These are phyloP conservation scores for Sisymbrium irio DNA, from an alignment of 345 rosid genomes.

Conservation along the genomic window DNA sequence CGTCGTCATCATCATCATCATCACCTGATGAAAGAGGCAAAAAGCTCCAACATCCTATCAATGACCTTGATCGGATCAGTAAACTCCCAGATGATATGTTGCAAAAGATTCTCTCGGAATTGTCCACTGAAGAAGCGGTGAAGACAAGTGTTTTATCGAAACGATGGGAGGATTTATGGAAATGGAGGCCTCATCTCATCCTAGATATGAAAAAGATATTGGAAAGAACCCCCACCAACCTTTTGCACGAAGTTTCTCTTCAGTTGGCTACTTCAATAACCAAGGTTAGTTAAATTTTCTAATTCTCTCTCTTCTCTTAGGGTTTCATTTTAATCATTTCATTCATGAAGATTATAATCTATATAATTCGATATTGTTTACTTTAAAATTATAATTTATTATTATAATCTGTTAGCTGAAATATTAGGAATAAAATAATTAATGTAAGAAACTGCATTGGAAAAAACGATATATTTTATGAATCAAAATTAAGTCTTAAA, in stretches of 20 bases:
- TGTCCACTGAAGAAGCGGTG: slow-evolving; percentile 1
- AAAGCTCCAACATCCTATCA: background rate
- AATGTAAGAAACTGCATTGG: no score
- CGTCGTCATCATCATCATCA: background rate
- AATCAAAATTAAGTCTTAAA: no score
- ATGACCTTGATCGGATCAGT: background rate
- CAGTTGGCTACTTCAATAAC: background rate
- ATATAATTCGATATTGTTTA: no score
- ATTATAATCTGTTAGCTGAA: no score
- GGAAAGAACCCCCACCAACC: no score
- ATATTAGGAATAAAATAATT: no score
- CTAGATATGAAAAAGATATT: background rate
- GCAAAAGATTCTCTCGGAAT: background rate
- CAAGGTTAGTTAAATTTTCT: slow-evolving; percentile 6
- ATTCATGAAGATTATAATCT: background rate
- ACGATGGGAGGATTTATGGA: slow-evolving; percentile 11
- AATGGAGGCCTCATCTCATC: background rate
- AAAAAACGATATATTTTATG: no score
- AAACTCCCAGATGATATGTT: background rate
- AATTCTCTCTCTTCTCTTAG: background rate
- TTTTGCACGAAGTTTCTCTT: background rate
- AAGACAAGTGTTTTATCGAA: background rate
- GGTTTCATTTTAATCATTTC: background rate
- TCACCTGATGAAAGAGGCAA: background rate
- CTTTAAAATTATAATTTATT: no score